A percentile compares a stretch with the other conserved stretches of the same genome.
These are phyloP conservation scores for Dimocarpus longan DNA, from an alignment of 345 rosid genomes.

Conservation along the genomic window DNA sequence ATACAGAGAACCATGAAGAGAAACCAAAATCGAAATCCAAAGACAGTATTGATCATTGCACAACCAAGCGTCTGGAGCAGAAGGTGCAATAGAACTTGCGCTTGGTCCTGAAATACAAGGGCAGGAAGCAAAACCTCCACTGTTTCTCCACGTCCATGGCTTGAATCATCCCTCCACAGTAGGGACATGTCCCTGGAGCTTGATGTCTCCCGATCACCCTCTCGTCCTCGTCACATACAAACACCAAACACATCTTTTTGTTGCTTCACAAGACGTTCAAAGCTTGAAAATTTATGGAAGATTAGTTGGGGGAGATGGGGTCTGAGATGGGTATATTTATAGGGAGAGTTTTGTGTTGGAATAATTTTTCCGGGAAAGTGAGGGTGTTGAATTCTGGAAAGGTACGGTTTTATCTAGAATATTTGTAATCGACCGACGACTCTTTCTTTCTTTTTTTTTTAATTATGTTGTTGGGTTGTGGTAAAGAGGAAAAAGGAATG, in stretches of 20 bases:
- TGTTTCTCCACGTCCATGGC: slow-evolving; percentile 71
- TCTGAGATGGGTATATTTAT: neutral
- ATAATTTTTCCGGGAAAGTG: neutral
- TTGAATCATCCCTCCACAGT: slow-evolving; percentile 84
- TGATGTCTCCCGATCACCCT: slow-evolving; percentile 67
- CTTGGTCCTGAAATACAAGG: slow-evolving; percentile 62
- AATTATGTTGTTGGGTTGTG: no score
- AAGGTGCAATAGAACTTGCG: slow-evolving; percentile 57
- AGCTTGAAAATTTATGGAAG: no score
- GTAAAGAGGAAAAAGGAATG: no score
- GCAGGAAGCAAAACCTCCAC: slow-evolving; percentile 91
- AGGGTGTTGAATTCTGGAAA: neutral
- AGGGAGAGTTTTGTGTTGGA: neutral
- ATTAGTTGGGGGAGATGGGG: no score
- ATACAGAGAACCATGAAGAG: neutral
- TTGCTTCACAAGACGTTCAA: no score
- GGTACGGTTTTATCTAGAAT: neutral
- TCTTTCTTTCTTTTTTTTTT: no score
- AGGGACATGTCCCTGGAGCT: slow-evolving; percentile 89
- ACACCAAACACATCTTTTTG: slow-evolving; percentile 77
- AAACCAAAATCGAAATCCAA: neutral
- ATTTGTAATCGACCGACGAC: no score
- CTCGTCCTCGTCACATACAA: slow-evolving; percentile 90
- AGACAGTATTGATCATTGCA: slow-evolving; percentile 16
- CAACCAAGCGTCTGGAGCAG: slow-evolving; percentile 61